These are phyloP conservation scores for Cystobasidium sp. DNA, from an alignment of 1,284 basidiomycete species.

Conservation along the genomic window DNA sequence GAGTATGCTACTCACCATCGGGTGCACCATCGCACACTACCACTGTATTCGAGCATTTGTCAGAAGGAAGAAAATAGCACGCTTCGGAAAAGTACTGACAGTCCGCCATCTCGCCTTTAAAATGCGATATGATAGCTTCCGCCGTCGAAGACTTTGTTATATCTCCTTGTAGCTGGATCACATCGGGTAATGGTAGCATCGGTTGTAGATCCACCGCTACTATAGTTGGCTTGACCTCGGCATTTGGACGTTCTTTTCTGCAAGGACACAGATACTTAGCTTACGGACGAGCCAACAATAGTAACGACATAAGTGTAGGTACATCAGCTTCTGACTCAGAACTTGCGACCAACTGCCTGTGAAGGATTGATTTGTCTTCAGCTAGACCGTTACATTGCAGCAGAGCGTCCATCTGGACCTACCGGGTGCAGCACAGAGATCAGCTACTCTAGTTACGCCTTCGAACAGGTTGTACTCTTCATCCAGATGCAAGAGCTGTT, in stretches of 20 bases:
- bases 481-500: slow-evolving; percentile 59
- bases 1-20: slow-evolving; percentile 57
- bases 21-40: slow-evolving; percentile 67
- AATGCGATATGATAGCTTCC: slow-evolving; percentile 60
- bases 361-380: slow-evolving; percentile 16
- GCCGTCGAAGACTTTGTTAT: slow-evolving; percentile 63
- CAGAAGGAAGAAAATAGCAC: neutral
- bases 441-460: slow-evolving; percentile 59
- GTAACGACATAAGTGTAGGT: slow-evolving; percentile 43
- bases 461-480: slow-evolving; percentile 61
- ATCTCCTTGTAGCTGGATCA: slow-evolving; percentile 63
- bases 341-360: slow-evolving; percentile 54
- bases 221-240: slow-evolving; percentile 55
- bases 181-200: slow-evolving; percentile 63
- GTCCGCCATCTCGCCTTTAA: slow-evolving; percentile 61
- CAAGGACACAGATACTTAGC: slow-evolving; percentile 5
- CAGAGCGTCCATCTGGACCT: slow-evolving; percentile 52
- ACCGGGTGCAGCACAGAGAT: slow-evolving; percentile 64
- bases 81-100: slow-evolving; percentile 26
- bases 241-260: slow-evolving; percentile 42
- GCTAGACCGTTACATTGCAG: neutral
- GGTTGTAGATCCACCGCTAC: slow-evolving; percentile 65
- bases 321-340: slow-evolving; percentile 57
- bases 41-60: slow-evolving; percentile 50
- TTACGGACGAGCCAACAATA: neutral